These are phyloP conservation scores for Pythium grandisporangium DNA, from an alignment of 352 stramenopile species.

Conservation along the genomic window DNA sequence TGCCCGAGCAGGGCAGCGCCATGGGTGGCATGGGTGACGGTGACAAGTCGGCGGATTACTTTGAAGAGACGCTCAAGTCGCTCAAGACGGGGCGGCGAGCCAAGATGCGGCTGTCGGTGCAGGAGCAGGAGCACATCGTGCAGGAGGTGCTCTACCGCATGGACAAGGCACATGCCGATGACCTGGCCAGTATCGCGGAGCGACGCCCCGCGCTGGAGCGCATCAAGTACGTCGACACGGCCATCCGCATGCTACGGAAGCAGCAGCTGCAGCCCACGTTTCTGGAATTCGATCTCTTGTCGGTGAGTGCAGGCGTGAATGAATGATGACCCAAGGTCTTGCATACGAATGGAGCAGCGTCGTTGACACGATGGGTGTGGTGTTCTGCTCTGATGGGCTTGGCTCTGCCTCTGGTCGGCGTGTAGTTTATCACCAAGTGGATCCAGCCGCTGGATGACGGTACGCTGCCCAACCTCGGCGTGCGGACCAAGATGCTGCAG, in stretches of 20 bases:
- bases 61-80: constrained; percentile 74
- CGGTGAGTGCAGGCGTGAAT: constrained; percentile 24
- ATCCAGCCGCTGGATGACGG: constrained; percentile 79
- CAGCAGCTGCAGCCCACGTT: constrained; percentile 82
- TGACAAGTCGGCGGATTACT: constrained; percentile 59
- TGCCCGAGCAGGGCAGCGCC: constrained; percentile 31
- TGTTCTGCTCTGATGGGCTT: too few relatives aligned
- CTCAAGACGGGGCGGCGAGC: constrained; percentile 73
- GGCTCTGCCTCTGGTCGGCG: too few relatives aligned
- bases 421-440: constrained; percentile 85
- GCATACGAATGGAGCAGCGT: too few relatives aligned
- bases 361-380: too few relatives aligned
- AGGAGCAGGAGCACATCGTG: constrained; percentile 82
- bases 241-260: constrained; percentile 67
- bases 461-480: constrained; percentile 69
- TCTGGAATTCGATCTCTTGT: constrained; percentile 80
- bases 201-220: constrained; percentile 64
- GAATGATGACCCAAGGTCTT: not conserved
- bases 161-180: constrained; percentile 81
- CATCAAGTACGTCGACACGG: constrained; percentile 77
- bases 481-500: constrained; percentile 82
- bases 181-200: constrained; percentile 53
- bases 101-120: constrained; percentile 74
- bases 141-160: constrained; percentile 86
- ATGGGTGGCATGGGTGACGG: not conserved